Evolutionary conservation across 2,329 filamentous ascomycete species (phyloP), one percentile per base, ranked within the genome.

Genomic region (Aureobasidium sp.): DNA sequence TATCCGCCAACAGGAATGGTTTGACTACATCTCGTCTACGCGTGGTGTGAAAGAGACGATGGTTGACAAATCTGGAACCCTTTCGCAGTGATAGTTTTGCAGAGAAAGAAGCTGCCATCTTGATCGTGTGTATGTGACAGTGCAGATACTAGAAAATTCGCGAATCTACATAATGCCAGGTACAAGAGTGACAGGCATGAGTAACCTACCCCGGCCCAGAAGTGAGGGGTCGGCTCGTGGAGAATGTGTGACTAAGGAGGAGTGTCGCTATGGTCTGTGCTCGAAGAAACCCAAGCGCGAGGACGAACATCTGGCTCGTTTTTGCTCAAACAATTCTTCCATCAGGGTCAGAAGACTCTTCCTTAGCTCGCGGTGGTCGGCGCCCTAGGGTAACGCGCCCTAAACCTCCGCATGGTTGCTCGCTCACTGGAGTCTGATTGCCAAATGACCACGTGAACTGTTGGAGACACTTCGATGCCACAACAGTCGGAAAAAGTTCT

Each of bases 1-100:
- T 94, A 70, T 95, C 90, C 64, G 90, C 89, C 62, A 95, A 75
- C 42, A 93, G 69, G 62, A 94, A 91, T 1, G 90, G 89, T 75
- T 93, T 93, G 49, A 94, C 79, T 1, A 80, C 82, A 49, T 69
- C 61, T 29, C 63, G 60, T 57, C 64, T 63, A 25, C 45, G 58
- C 17, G 69, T 67, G 23, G 63, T 58, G 60, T 72, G 70, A 55
- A 72, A 69, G 43, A 57, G 37, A 15, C 40, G 61, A 37, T 40
- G 47, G 27, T 63, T 31, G 35, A 47, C 40, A 4, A 49, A 21
- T 23, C 31, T 29, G 11, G 31, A 25, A 15, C 17, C 35, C 11
- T 47, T 33, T 40, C 33, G 43, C 33, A 29, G 19, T 10, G 25
- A 19, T 25, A 40, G 9, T 25, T 25, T 47, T 15, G 37, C 17